These are phyloP conservation scores for Talaromyces pinophilus DNA, from an alignment of 2,329 filamentous ascomycete genomes.

Conservation along the genomic window DNA sequence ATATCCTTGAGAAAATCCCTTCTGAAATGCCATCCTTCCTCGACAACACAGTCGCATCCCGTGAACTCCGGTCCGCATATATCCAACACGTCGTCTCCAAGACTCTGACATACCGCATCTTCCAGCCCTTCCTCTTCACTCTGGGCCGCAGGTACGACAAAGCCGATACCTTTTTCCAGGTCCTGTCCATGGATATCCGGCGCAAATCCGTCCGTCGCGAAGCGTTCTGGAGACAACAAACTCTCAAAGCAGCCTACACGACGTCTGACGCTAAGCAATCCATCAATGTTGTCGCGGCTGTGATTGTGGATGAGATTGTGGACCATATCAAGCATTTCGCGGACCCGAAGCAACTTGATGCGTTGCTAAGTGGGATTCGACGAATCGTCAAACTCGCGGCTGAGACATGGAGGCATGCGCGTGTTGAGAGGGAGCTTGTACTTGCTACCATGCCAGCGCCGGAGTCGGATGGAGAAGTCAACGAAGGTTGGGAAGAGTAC, in stretches of 20 bases:
- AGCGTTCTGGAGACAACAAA: slow-evolving; percentile 61
- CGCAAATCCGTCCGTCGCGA: slow-evolving; percentile 59
- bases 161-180: slow-evolving; percentile 57
- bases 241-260: slow-evolving; percentile 59
- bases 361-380: slow-evolving; percentile 53
- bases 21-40: slow-evolving; percentile 57
- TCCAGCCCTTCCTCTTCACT: slow-evolving; percentile 61
- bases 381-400: slow-evolving; percentile 60
- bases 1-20: slow-evolving; percentile 55
- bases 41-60: slow-evolving; percentile 54
- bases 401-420: slow-evolving; percentile 60
- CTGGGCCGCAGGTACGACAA: slow-evolving; percentile 57
- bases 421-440: slow-evolving; percentile 59
- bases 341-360: slow-evolving; percentile 53
- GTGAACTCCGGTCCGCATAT: slow-evolving; percentile 56
- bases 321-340: slow-evolving; percentile 57
- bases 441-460: slow-evolving; percentile 52
- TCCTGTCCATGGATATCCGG: slow-evolving; percentile 58
- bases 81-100: slow-evolving; percentile 59
- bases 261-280: slow-evolving; percentile 58
- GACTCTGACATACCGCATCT: slow-evolving; percentile 58
- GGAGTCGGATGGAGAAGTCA: slow-evolving; percentile 36
- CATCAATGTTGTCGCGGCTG: slow-evolving; percentile 57
- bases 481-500: slow-evolving; percentile 44
- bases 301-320: slow-evolving; percentile 60